phyloP scores from a whole-genome alignment of 768 basidiomycete species.

The Tremella fuciformis region DNA sequence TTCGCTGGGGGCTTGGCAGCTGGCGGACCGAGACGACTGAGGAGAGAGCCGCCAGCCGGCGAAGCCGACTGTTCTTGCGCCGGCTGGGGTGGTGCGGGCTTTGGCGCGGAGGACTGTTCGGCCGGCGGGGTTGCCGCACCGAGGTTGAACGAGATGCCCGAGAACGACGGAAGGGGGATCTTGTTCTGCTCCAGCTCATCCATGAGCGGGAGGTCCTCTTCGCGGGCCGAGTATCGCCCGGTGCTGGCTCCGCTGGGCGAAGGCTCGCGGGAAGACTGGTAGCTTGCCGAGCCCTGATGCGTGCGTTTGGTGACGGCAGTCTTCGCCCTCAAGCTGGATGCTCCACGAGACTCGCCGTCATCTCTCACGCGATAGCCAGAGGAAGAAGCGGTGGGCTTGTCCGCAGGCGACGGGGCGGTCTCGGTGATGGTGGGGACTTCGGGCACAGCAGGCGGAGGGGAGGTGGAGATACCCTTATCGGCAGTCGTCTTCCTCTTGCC shows the following conservation, averaged over 20 bases:
- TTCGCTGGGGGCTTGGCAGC: constrained; percentile 6
- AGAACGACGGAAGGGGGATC: constrained; percentile 39
- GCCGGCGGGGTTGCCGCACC: constrained; percentile 6
- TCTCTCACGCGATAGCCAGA: constrained; percentile 28
- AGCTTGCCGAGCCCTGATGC: constrained; percentile 30
- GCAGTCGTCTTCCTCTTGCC: constrained; percentile 24
- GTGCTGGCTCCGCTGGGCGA: constrained; percentile 20
- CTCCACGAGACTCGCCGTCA: constrained; percentile 22
- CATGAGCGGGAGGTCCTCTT: constrained; percentile 46
- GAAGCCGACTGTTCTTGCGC: not conserved
- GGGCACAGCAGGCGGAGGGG: constrained; percentile 19
- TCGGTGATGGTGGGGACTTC: constrained; percentile 41
- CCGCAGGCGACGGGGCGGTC: constrained; percentile 40
- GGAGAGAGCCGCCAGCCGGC: not conserved
- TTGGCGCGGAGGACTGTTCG: constrained; percentile 2
- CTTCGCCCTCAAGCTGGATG: constrained; percentile 34
- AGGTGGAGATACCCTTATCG: constrained; percentile 30
- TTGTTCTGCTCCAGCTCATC: constrained; percentile 41
- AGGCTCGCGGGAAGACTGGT: constrained; percentile 25
- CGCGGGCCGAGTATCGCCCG: constrained; percentile 43
- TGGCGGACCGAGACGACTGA: not conserved
- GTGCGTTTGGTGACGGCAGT: constrained; percentile 31
- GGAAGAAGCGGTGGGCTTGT: not conserved
- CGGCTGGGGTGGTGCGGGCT: constrained; percentile 9
- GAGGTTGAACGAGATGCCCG: constrained; percentile 32